phyloP scores from a whole-genome alignment of 2,329 filamentous ascomycete genomes.

The Claviceps maximensis region DNA sequence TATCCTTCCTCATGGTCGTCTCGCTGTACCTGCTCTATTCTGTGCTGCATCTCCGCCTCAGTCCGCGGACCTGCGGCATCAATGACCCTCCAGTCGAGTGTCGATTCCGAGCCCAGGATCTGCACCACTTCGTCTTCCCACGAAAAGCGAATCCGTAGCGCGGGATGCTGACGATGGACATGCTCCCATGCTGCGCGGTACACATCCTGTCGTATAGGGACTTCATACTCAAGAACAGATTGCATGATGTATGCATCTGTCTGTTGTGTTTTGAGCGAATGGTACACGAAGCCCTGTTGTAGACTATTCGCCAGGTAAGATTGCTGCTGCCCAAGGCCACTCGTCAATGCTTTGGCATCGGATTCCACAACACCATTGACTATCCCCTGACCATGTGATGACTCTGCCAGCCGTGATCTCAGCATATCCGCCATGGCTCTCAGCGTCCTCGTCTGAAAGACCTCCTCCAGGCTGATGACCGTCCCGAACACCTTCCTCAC shows the following conservation, averaged over 20 bases:
- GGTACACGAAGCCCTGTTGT: conserved; percentile 1
- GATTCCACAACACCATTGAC: too few species aligned
- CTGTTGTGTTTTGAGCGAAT: background rate
- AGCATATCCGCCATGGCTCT: background rate
- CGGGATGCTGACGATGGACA: background rate
- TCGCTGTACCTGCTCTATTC: background rate
- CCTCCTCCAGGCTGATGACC: background rate
- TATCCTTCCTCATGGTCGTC: background rate
- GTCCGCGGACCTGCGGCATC: background rate
- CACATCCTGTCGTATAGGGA: background rate
- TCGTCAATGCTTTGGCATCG: too few species aligned
- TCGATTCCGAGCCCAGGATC: background rate
- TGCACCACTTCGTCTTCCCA: background rate
- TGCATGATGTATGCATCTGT: conserved; percentile 1
- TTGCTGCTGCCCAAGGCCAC: background rate
- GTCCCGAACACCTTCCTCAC: background rate
- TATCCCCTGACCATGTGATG: too few species aligned
- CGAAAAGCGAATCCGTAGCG: background rate
- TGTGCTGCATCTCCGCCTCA: background rate
- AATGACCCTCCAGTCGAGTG: background rate
- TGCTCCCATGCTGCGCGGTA: conserved; percentile 1
- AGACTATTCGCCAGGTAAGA: background rate
- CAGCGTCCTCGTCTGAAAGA: background rate
- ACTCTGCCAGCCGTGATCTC: background rate
- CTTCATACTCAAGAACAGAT: background rate